phyloP scores from a whole-genome alignment of 2,329 filamentous ascomycete species.

The Pseudogymnoascus sp. region DNA sequence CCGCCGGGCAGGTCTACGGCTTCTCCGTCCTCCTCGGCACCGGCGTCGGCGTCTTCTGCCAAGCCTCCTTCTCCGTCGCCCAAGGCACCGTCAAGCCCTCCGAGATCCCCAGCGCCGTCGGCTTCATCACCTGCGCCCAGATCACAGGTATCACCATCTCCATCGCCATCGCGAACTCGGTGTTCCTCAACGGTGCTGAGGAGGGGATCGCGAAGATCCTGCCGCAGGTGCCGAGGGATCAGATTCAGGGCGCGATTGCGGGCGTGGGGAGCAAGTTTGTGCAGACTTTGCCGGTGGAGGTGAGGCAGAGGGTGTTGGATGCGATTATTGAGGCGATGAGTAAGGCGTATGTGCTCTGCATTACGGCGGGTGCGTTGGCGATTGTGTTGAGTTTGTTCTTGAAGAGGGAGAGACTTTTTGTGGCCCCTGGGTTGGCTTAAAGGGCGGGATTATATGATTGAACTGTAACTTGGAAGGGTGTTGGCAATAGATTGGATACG shows the following conservation, averaged over 20 bases:
- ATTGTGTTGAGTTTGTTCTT: slow-evolving; percentile 28
- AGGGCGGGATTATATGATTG: background rate
- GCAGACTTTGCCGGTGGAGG: slow-evolving; percentile 13
- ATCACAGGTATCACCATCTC: slow-evolving; percentile 31
- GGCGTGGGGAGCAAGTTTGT: slow-evolving; percentile 22
- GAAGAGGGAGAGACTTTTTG: slow-evolving; percentile 31
- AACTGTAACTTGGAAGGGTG: background rate
- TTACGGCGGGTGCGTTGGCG: slow-evolving; percentile 27
- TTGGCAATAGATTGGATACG: background rate
- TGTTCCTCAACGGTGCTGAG: slow-evolving; percentile 32
- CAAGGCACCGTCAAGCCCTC: slow-evolving; percentile 29
- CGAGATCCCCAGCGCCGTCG: slow-evolving; percentile 29
- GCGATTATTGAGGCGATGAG: slow-evolving; percentile 30
- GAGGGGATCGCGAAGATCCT: slow-evolving; percentile 25
- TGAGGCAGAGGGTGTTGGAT: slow-evolving; percentile 21
- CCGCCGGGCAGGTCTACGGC: slow-evolving; percentile 19
- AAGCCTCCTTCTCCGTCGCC: slow-evolving; percentile 32
- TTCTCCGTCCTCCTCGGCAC: slow-evolving; percentile 27
- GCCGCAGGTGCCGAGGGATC: slow-evolving; percentile 19
- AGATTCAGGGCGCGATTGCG: slow-evolving; percentile 27
- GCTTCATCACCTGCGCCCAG: slow-evolving; percentile 33
- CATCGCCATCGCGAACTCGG: slow-evolving; percentile 31
- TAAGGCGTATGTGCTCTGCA: slow-evolving; percentile 29
- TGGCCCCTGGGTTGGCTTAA: slow-evolving; percentile 11
- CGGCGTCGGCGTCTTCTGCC: slow-evolving; percentile 27